Evolutionary conservation across 2,329 filamentous ascomycete species (phyloP).

Genomic region (Fusarium circinatum): DNA sequence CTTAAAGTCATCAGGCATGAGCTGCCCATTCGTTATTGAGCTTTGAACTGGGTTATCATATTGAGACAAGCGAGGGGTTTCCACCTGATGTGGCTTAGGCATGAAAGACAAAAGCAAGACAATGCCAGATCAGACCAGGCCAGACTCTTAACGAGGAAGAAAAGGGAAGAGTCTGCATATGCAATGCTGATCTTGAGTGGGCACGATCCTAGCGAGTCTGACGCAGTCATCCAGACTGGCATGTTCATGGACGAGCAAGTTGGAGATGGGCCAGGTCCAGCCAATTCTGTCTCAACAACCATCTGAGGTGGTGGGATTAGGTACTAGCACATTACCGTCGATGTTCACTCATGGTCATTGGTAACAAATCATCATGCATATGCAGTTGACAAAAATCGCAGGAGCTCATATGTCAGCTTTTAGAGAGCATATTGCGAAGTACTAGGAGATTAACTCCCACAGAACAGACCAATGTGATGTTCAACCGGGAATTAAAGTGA

Average conservation of each 20-base stretch:
- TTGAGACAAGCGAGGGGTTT: constrained; percentile 13
- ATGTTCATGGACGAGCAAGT: constrained; percentile 1
- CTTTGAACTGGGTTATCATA: constrained; percentile 3
- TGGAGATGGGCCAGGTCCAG: background rate
- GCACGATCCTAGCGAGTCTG: constrained; percentile 17
- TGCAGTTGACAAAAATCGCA: background rate
- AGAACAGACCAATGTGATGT: background rate
- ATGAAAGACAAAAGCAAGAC: constrained; percentile 4
- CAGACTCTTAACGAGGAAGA: constrained; percentile 6
- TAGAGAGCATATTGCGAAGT: background rate
- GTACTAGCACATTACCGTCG: background rate
- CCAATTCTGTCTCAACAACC: background rate
- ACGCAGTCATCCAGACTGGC: constrained; percentile 14
- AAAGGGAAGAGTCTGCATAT: constrained; percentile 22
- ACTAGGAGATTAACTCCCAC: background rate
- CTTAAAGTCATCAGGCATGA: background rate
- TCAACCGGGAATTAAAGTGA: constrained; percentile 10
- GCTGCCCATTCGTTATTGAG: background rate
- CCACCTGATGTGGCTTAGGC: background rate
- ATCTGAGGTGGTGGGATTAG: background rate
- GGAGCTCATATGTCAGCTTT: background rate
- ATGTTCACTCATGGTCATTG: background rate
- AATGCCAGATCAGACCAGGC: background rate
- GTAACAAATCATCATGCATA: constrained; percentile 1
- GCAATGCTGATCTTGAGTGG: constrained; percentile 27